phyloP scores from a whole-genome alignment of 768 basidiomycete species.

The Russula sp. region DNA sequence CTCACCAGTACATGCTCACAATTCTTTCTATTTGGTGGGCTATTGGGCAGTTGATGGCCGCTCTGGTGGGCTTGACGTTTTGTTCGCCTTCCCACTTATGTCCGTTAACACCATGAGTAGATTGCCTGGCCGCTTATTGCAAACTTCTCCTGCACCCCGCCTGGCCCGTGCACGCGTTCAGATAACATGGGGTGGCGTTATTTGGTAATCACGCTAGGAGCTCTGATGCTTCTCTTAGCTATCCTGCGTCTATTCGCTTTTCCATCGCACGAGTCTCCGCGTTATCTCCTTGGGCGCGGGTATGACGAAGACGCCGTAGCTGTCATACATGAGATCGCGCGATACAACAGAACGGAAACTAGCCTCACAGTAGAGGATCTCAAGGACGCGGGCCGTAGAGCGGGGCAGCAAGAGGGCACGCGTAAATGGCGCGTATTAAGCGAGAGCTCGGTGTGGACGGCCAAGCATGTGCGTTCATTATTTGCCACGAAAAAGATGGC shows the following conservation, averaged over 20 bases:
- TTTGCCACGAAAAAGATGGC: constrained; percentile 64
- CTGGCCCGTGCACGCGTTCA: constrained; percentile 40
- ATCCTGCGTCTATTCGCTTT: constrained; percentile 52
- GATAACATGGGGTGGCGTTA: constrained; percentile 68
- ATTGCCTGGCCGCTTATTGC: constrained; percentile 60
- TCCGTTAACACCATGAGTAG: constrained; percentile 32
- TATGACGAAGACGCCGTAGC: constrained; percentile 53
- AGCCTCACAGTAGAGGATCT: constrained; percentile 48
- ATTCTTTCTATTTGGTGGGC: constrained; percentile 59
- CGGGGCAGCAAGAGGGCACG: constrained; percentile 20
- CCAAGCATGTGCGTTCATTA: constrained; percentile 52
- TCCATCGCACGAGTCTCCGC: constrained; percentile 53
- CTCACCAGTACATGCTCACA: constrained; percentile 58
- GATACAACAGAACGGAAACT: constrained; percentile 47
- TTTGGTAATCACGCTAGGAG: constrained; percentile 53
- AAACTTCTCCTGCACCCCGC: constrained; percentile 48
- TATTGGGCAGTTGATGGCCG: constrained; percentile 51
- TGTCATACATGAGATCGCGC: constrained; percentile 49
- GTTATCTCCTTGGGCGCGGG: constrained; percentile 55
- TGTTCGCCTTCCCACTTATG: background rate
- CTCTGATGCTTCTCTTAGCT: constrained; percentile 53
- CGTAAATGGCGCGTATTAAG: constrained; percentile 36
- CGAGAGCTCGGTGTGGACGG: constrained; percentile 43
- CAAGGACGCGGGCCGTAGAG: constrained; percentile 34
- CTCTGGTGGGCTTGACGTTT: constrained; percentile 39